A percentile compares a stretch with the other conserved stretches of the same genome.
These are phyloP conservation scores for Colletotrichum truncatum DNA, from an alignment of 2,329 filamentous ascomycete genomes.

Conservation along the genomic window DNA sequence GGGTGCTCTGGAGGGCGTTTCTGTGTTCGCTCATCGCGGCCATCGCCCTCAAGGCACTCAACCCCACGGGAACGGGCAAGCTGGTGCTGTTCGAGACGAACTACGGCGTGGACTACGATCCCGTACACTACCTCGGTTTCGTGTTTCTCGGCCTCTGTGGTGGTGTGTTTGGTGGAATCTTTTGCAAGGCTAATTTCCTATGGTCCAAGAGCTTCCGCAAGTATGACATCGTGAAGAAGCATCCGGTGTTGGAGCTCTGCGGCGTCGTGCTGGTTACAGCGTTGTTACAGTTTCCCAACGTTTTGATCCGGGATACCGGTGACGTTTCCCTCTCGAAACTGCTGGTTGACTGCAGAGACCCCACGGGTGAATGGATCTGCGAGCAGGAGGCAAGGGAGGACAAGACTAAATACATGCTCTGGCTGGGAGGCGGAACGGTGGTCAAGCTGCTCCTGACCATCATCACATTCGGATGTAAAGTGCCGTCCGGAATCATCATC, in stretches of 20 bases:
- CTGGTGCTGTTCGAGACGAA: conserved; percentile 69
- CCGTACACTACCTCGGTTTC: conserved; percentile 65
- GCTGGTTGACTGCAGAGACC: conserved; percentile 60
- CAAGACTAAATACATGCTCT: conserved; percentile 55
- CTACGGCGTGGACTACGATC: conserved; percentile 64
- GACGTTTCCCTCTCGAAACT: conserved; percentile 65
- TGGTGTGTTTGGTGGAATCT: conserved; percentile 67
- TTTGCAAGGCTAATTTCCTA: conserved; percentile 65
- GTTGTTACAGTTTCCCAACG: conserved; percentile 65
- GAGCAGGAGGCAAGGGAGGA: conserved; percentile 51
- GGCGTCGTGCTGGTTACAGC: conserved; percentile 63
- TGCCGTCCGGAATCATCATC: conserved; percentile 69
- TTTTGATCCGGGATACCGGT: conserved; percentile 61
- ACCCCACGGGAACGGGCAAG: conserved; percentile 68
- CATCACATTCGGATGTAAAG: conserved; percentile 68
- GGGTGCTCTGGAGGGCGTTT: conserved; percentile 65
- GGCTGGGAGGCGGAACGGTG: conserved; percentile 60
- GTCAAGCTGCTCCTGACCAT: conserved; percentile 65
- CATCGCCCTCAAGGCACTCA: conserved; percentile 63
- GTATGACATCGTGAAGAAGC: conserved; percentile 59
- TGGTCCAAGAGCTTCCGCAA: conserved; percentile 65
- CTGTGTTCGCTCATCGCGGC: conserved; percentile 66
- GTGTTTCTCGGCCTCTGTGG: conserved; percentile 63
- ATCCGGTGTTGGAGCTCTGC: conserved; percentile 65
- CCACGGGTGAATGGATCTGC: conserved; percentile 56